These are phyloP conservation scores for Aphanomyces invadans DNA, from an alignment of 352 stramenopile genomes.

Conservation along the genomic window DNA sequence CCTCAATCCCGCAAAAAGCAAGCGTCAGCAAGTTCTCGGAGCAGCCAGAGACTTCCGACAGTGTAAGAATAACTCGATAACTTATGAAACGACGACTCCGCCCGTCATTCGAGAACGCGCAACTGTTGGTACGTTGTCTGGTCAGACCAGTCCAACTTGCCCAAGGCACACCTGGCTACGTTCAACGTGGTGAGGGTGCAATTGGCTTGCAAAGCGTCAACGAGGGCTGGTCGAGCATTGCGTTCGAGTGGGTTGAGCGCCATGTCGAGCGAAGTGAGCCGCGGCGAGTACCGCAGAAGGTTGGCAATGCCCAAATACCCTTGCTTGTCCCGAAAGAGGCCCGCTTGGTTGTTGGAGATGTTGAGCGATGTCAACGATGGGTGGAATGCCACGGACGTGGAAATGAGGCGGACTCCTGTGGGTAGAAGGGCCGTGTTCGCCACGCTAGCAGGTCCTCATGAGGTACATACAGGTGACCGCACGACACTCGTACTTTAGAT, in stretches of 20 bases:
- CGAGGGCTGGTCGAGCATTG: not conserved
- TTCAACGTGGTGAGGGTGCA: not conserved
- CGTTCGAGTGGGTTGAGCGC: slow-evolving; percentile 8
- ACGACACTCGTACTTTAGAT: slow-evolving; percentile 37
- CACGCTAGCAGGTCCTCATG: slow-evolving; percentile 28
- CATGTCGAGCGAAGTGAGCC: slow-evolving; percentile 34
- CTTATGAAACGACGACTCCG: too few relatives aligned
- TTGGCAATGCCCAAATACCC: slow-evolving; percentile 49
- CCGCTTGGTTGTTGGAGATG: slow-evolving; percentile 47
- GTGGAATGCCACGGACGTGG: slow-evolving; percentile 44
- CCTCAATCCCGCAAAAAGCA: not conserved
- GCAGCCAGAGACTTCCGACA: not conserved
- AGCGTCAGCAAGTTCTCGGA: not conserved
- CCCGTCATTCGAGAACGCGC: too few relatives aligned
- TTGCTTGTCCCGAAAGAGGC: slow-evolving; percentile 45
- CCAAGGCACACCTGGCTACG: not conserved
- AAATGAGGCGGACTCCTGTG: slow-evolving; percentile 46
- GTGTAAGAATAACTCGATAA: not conserved
- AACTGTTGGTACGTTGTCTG: not conserved
- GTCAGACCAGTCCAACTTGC: not conserved
- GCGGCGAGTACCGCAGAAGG: slow-evolving; percentile 39
- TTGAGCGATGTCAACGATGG: slow-evolving; percentile 46
- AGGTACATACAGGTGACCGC: not conserved
- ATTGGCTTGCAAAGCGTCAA: not conserved
- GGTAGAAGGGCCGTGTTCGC: slow-evolving; percentile 45